Base-by-base conservation (phyloP, 1,284 basidiomycete species). In the Ustilago vetiveriae region DNA sequence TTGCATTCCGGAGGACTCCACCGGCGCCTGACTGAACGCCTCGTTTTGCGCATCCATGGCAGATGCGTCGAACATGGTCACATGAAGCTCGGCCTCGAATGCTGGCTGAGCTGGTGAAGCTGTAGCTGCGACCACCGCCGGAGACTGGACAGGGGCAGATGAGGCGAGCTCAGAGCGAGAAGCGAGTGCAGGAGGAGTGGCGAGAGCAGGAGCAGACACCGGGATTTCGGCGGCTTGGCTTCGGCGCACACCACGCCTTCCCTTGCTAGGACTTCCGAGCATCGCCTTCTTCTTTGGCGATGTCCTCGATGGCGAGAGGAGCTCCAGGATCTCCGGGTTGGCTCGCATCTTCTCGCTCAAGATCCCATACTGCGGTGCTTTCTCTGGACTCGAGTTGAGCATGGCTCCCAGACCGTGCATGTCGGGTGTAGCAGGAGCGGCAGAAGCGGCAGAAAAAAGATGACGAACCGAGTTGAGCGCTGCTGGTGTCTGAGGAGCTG, bases 261-360 rank as follows among this genome's bases (percentile, higher is more conserved):
- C 27, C 44, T 59, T 66, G 21, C 26, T 19, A 13, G 56, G 63
- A 30, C 52, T 59, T 16, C 26, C 27, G 3, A 50, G 17, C 2
- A 19, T 26, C 3, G 29, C 51, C 38, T 47, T 54, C 45, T 66
- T 66, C 42, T 27, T 56, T 2, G 52, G 48, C 11, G 50, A 53
- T 11, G 30, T 43, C 27, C 48, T 63, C 26, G 38, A 23, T 8
- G 66, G 55, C 14, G 46, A 54, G 7, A 70, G 47, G 13, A 70
- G 42, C 26, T 55, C 41, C 23, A 17, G 41, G n/a, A 50, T 48
- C 8, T 56, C 60, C 1, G 60, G 67, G 24, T 64, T 45, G 40
- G 67, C 48, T 13, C 67, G 55, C 53, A 71, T 71, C 14, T 53
- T 36, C 6, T 65, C 68, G 21, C 53, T 49, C 38, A 71, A 45